Base-by-base conservation (phyloP, 768 basidiomycete species). In the Psilocybe subaeruginosa region DNA sequence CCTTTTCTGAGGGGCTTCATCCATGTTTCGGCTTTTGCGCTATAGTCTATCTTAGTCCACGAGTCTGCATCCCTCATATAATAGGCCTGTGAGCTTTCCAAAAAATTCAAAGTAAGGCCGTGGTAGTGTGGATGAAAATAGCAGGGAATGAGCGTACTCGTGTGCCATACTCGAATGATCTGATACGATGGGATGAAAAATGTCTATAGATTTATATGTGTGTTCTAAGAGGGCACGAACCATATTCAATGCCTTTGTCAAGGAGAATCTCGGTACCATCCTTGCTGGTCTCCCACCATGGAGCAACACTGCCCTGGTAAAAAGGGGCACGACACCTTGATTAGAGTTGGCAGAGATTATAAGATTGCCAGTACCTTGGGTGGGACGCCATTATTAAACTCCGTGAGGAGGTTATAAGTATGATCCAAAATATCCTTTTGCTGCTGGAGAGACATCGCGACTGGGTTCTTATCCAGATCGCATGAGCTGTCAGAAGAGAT, bases 231-330 rank as follows among this genome's bases (percentile, higher is more conserved):
- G 12, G 31, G 17, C 6, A 55, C 75, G 53, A 60, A 87, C 87
- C 89, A 67, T 92, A 92, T 76, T 89, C 82, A 48, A 92, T 88
- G 0, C 91, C 91, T 63, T 87, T 86, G 39, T 88, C 86, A 23
- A 90, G 79, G 27, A 92, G 74, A 27, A 92, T 76, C 14, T 82
- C 73, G 0, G 84, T 85, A 3, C 86, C 86, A 70, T 89, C 88
- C 62, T 82, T 85, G 71, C 84, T 87, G 2, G 84, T 84, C 70
- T 92, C 91, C 90, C 90, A 92, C 89, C 90, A 92, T 0, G 89
- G 90, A 1, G 89, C 90, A 35, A 90, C 88, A 53, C 82, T 84
- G 41, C 86, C 87, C 73, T 78, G 59, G 19, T 12, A 11, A 39
- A 9, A 3, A 37, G 43, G 6, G 31, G n/a, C 54, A 41, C 12